Evolutionary conservation across 1,139 yeast species (phyloP).

Genomic region (Geotrichum carabidarum): DNA sequence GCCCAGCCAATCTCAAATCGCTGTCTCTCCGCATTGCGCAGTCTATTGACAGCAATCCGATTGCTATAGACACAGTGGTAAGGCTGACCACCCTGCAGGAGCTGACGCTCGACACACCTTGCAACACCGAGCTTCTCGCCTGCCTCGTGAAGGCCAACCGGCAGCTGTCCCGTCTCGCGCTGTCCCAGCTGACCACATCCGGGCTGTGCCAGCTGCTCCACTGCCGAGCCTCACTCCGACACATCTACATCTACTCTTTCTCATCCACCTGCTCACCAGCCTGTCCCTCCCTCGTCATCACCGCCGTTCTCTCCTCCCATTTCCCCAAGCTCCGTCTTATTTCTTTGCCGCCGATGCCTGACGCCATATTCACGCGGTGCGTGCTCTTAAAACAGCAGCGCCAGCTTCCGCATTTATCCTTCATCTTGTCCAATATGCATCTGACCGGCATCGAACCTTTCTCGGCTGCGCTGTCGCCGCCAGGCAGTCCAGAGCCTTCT

Average conservation of each 20-base stretch:
- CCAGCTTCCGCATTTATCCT: background rate
- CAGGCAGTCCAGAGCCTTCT: no score
- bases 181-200: background rate
- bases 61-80: background rate
- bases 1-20: background rate
- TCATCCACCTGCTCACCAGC: constrained; percentile 3
- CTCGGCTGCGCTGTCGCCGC: no score
- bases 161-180: background rate
- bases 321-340: constrained; percentile 1
- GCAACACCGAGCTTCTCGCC: background rate
- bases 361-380: background rate
- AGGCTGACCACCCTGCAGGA: background rate
- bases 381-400: background rate
- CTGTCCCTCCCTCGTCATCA: background rate
- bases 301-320: background rate
- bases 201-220: background rate
- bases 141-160: constrained; percentile 1
- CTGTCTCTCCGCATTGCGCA: constrained; percentile 13
- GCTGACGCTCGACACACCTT: constrained; percentile 11
- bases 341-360: background rate
- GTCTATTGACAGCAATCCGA: background rate
- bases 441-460: background rate
- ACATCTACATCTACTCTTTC: constrained; percentile 11
- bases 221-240: background rate
- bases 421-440: background rate